Evolutionary conservation across 192 early-diverging fungal genomes (phyloP), one percentile per base, ranked within the genome.

Genomic region (Podochytrium sp.): DNA sequence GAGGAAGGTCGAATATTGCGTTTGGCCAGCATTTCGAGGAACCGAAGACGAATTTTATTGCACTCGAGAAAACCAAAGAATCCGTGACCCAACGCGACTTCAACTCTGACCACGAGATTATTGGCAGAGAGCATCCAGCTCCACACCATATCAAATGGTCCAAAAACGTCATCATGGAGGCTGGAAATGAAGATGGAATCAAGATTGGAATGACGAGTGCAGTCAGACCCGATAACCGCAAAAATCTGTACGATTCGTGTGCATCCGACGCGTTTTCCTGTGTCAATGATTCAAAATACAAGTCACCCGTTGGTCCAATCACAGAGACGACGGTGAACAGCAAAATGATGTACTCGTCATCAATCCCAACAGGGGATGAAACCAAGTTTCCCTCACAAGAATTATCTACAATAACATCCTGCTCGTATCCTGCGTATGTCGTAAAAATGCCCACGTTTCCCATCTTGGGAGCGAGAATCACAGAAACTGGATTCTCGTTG

Each of bases 301-400:
- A 25, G 25, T 29, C 30, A 6, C 23, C 23, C 25, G 30, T 23
- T 10, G 52, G 52, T 55, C 16, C 52, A 7, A 6, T 6, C 7
- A 6, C 7, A 5, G 23, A 7, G 7, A 6, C 12, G 5, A 39
- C 47, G 3, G 20, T 7, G 12, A n/a, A 23, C 47, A 49, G 42
- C 23, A 43, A 41, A n/a, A 71, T 34, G 25, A 76, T 38, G 40
- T 71, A 76, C 53, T n/a, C 14, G 1, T 83, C 81, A 3, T 78
- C 77, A 2, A 69, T 85, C 35, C 80, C 80, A 14, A 75, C 60
- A 3, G 83, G 83, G 1, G 83, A 85, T 50, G 33, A 73, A 34
- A 32, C 37, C 5, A 58, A 53, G 30, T 82, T 76, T 63, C 35
- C 62, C 18, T 56, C 49, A 23, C 27, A 34, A 2, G 33, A n/a